phyloP scores from a whole-genome alignment of 2,329 filamentous ascomycete species.

The Ilyonectria destructans region DNA sequence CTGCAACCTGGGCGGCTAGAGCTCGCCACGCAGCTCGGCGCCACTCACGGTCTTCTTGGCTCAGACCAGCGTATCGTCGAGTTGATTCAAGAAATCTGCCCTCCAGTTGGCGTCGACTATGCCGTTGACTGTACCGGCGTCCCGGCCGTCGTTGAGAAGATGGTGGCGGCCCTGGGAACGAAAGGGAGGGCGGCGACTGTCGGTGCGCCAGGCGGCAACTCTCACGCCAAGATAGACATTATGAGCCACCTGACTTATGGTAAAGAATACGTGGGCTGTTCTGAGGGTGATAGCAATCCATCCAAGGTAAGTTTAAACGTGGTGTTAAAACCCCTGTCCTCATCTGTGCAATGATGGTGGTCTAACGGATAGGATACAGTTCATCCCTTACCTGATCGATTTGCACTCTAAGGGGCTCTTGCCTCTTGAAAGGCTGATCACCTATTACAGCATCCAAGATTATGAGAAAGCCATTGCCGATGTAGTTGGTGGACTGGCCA shows the following conservation, averaged over 20 bases:
- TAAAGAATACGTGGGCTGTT: slow-evolving; percentile 36
- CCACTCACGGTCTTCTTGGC: slow-evolving; percentile 19
- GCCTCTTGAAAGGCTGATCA: slow-evolving; percentile 7
- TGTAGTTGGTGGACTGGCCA: not conserved
- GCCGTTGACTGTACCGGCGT: slow-evolving; percentile 41
- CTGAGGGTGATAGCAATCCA: slow-evolving; percentile 33
- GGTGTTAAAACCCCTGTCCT: not conserved
- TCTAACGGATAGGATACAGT: not conserved
- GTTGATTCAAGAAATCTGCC: not conserved
- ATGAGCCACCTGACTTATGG: slow-evolving; percentile 31
- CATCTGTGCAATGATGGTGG: not conserved
- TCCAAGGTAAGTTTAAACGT: not conserved
- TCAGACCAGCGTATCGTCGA: not conserved
- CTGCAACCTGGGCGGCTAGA: slow-evolving; percentile 18
- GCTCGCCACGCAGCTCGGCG: slow-evolving; percentile 31
- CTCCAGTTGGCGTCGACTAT: slow-evolving; percentile 31
- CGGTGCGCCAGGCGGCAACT: slow-evolving; percentile 19
- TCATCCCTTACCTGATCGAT: slow-evolving; percentile 5
- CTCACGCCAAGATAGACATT: slow-evolving; percentile 27
- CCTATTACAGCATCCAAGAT: not conserved
- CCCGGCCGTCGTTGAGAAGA: slow-evolving; percentile 27
- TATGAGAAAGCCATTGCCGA: slow-evolving; percentile 4
- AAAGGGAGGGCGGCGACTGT: slow-evolving; percentile 33
- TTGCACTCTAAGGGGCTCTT: slow-evolving; percentile 4
- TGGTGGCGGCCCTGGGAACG: slow-evolving; percentile 27